Base-by-base conservation (phyloP, 768 basidiomycete genomes). In the Mycena rosella region DNA sequence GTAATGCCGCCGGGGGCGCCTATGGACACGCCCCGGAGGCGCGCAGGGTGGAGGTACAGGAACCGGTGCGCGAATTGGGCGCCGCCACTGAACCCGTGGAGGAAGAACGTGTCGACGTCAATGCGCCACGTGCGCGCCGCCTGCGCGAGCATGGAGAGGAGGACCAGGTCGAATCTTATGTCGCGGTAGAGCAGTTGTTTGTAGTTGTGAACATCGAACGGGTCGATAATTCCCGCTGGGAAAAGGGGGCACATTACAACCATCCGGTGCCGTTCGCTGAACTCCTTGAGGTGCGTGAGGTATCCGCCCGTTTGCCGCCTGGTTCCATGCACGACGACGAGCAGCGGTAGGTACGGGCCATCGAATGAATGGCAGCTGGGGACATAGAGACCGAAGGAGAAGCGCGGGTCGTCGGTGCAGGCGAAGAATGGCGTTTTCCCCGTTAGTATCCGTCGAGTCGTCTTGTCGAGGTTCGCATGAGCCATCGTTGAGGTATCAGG, bases 71-170 rank as follows among this genome's bases (percentile, higher is more conserved):
- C 74, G 34, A 76, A 76, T 36, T 76, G 75, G 5, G 67, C 74
- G 15, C 75, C 74, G 4, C 65, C 75, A 63, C 75, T 76, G 42
- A 74, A 76, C 1, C 75, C 75, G 57, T 76, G 73, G 32, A 76
- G 27, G 34, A 60, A 73, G 34, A 76, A 68, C 26, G 60, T 18
- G 17, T 62, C 63, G 15, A 64, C 62, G 20, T 61, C 42, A 27
- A 76, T 56, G 20, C 64, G 52, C 74, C 74, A 76, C 5, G 62
- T 64, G 1, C 27, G n/a, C 26, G 54, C 66, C 10, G 74, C 75
- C 51, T 76, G 75, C 9, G 61, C 54, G 7, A 75, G 44, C 73
- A 76, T 75, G 0, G 68, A 47, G 7, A 76, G 66, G 13, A 76
- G 65, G 20, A 75, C 54, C 0, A 42, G 38, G 55, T 75, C 75